phyloP scores from a whole-genome alignment of 306 rosid genomes.

The Carpinus fangiana region DNA sequence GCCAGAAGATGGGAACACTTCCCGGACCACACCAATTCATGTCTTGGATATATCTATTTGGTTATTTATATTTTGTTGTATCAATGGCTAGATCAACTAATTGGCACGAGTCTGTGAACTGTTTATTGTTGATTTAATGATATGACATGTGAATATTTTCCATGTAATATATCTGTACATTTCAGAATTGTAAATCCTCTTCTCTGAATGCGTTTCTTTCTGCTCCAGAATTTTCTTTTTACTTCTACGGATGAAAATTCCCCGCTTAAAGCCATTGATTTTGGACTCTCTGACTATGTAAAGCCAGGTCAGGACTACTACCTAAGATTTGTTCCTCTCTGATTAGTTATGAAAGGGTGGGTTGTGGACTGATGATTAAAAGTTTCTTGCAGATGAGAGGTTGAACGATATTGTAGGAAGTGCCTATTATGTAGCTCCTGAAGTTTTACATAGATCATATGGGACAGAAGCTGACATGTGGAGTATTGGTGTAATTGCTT shows the following conservation, averaged over 20 bases:
- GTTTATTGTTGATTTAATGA: not conserved
- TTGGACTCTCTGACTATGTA: conserved; percentile 83
- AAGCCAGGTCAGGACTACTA: conserved; percentile 63
- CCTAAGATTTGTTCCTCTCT: conserved; percentile 5
- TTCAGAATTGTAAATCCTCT: conserved; percentile 14
- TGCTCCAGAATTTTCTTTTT: conserved; percentile 76
- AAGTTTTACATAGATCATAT: conserved; percentile 81
- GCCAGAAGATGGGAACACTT: not conserved
- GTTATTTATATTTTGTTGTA: conserved; percentile 10
- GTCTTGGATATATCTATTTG: not conserved
- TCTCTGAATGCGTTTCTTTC: conserved; percentile 25
- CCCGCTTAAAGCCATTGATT: conserved; percentile 67
- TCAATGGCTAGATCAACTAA: conserved; percentile 7
- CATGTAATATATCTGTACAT: not conserved
- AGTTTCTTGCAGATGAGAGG: conserved; percentile 64
- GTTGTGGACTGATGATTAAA: conserved; percentile 13
- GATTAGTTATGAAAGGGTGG: not conserved
- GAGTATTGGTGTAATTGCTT: conserved; percentile 91
- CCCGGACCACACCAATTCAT: not conserved
- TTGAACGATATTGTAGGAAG: conserved; percentile 87
- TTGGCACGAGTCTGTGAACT: not conserved
- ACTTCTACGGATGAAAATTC: conserved; percentile 61
- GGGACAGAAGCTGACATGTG: conserved; percentile 90
- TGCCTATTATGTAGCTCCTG: conserved; percentile 92
- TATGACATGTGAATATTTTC: not conserved